Conservation (phyloP, 352 stramenopile genomes). For the Pseudoperonospora humuli region DNA sequence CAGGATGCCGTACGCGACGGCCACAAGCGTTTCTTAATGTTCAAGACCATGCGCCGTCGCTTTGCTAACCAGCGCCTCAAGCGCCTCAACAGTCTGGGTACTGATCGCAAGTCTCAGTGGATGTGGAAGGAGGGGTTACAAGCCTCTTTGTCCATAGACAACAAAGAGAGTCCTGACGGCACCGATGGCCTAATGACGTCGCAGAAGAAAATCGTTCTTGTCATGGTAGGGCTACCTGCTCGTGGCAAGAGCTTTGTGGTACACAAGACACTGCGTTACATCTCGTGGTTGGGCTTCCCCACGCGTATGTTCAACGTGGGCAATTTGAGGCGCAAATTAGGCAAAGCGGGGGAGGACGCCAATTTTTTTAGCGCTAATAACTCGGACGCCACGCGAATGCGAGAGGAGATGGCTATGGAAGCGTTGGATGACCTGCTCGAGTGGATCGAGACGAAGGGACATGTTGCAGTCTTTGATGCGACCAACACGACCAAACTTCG, state of each 20-base stretch:
- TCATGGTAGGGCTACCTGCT: constrained; percentile 91
- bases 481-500: constrained; percentile 91
- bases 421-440: constrained; percentile 85
- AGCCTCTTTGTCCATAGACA: constrained; percentile 18
- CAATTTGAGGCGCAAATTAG: constrained; percentile 83
- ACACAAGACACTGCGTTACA: constrained; percentile 89
- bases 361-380: constrained; percentile 91
- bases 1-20: constrained; percentile 29
- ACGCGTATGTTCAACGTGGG: constrained; percentile 95
- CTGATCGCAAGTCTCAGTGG: constrained; percentile 62
- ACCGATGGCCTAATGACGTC: constrained; percentile 53
- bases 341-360: constrained; percentile 60
- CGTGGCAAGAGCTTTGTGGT: constrained; percentile 94
- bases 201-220: constrained; percentile 87
- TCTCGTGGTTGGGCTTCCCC: constrained; percentile 87
- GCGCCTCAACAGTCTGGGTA: constrained; percentile 52
- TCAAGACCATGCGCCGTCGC: constrained; percentile 63
- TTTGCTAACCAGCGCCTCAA: constrained; percentile 69
- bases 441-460: constrained; percentile 85
- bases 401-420: constrained; percentile 86
- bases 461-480: constrained; percentile 93
- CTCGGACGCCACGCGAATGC: constrained; percentile 60
- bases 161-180: constrained; percentile 23
- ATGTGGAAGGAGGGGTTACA: constrained; percentile 53
- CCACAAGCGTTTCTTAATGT: constrained; percentile 55